Evolutionary conservation across 2,329 filamentous ascomycete species (phyloP), one percentile per base, ranked within the genome.

Genomic region (Rhinocladiella mackenziei): DNA sequence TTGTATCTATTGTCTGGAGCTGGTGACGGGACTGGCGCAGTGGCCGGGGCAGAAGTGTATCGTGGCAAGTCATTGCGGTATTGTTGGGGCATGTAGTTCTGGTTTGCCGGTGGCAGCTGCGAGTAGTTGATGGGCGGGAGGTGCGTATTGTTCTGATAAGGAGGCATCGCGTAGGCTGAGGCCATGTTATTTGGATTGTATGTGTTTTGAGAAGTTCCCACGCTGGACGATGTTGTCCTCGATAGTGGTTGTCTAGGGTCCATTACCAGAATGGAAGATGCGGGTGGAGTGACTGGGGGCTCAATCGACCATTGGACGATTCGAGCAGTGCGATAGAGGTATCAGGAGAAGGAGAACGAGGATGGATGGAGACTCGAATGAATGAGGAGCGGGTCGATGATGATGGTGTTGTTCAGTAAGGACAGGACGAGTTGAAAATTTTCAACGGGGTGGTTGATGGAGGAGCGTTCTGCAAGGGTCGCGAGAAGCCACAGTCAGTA

Each of bases 61-160:
- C 52, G 48, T 25, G 47, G 55, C 7, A 56, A 35, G 32, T 54
- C 48, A 33, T 57, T 53, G 39, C 55, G 55, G 38, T 55, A 56
- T 31, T 53, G 55, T 31, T 54, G 55, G 22, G 51, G 47, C 31
- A 56, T 52, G 43, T 58, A 57, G 47, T 41, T 52, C 39, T 56
- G 51, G 43, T 38, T 53, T 25, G 64, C 62, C 37, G 67, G 67
- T 30, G 68, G 69, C 51, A 69, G 65, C 46, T 60, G 62, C 48
- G 70, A 67, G 56, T 68, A 67, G 59, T 70, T 68, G 53, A 72
- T 61, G 15, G 69, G 68, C 52, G 68, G 69, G 49, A 72, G 60
- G 7, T 69, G 68, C 39, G 62, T 66, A 61, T 69, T 67, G 65
- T 68, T 69, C 54, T 63, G 61, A 59, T 71, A 71, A 49, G 69